These are phyloP conservation scores for Cyberlindnera euphorbiiphila DNA, from an alignment of 805 yeast genomes.

Conservation along the genomic window DNA sequence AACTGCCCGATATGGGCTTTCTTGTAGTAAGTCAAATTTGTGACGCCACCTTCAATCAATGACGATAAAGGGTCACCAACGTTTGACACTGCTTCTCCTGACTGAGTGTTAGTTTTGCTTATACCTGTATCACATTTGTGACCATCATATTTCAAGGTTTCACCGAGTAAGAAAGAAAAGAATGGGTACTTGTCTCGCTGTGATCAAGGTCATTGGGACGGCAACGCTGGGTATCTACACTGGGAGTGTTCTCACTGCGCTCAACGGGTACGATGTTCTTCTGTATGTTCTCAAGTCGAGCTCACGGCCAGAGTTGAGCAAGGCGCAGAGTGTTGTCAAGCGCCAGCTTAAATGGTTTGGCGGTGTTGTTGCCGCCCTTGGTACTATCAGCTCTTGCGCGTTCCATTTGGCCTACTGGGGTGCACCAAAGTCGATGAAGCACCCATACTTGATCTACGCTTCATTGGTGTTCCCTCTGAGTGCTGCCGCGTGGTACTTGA, in stretches of 20 bases:
- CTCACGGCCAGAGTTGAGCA: constrained; percentile 29
- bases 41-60: too few species aligned
- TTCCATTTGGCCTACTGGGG: constrained; percentile 53
- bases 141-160: background rate
- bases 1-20: too few species aligned
- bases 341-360: constrained; percentile 23
- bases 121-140: too few species aligned
- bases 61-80: too few species aligned
- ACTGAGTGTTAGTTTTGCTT: too few species aligned
- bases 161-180: too few species aligned
- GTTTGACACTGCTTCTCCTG: too few species aligned
- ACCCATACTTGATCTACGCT: constrained; percentile 65
- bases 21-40: too few species aligned
- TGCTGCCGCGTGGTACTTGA: constrained; percentile 12
- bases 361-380: constrained; percentile 33
- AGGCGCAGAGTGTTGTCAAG: constrained; percentile 22
- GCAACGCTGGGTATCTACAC: constrained; percentile 66
- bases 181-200: constrained; percentile 53
- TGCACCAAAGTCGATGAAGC: constrained; percentile 55
- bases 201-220: constrained; percentile 60
- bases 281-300: constrained; percentile 28
- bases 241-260: constrained; percentile 40
- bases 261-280: constrained; percentile 21
- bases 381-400: constrained; percentile 45
- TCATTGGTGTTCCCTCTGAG: constrained; percentile 26